phyloP scores from a whole-genome alignment of 345 rosid species.

The Salix udensis region DNA sequence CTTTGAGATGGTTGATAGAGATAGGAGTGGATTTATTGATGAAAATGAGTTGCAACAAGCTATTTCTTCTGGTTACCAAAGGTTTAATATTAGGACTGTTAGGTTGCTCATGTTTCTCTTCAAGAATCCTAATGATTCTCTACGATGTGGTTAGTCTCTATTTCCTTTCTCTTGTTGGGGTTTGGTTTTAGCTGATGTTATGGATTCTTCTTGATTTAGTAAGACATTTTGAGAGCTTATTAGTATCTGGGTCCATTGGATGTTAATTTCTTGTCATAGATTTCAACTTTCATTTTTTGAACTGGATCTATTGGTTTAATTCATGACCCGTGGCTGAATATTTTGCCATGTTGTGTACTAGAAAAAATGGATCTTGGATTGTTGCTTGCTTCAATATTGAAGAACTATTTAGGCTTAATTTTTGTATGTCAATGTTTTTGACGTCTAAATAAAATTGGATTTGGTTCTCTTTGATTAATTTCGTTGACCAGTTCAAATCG shows the following conservation, averaged over 20 bases:
- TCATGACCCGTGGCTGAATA: neutral
- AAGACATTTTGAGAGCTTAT: neutral
- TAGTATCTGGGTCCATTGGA: neutral
- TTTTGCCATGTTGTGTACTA: neutral
- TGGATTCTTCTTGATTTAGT: neutral
- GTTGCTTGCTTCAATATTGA: neutral
- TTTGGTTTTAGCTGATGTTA: neutral
- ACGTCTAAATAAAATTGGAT: neutral
- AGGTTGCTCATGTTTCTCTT: conserved; percentile 61
- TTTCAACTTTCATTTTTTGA: neutral
- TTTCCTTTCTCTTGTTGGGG: neutral
- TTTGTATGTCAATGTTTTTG: neutral
- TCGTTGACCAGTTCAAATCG: neutral
- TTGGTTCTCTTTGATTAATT: neutral
- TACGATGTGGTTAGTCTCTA: conserved; percentile 38
- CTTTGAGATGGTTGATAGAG: conserved; percentile 57
- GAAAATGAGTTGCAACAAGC: conserved; percentile 61
- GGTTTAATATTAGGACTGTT: conserved; percentile 48
- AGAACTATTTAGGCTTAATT: neutral
- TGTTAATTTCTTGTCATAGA: neutral
- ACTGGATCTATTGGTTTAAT: neutral
- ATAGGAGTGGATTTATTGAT: conserved; percentile 59
- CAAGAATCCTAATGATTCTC: conserved; percentile 49
- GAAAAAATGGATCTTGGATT: neutral
- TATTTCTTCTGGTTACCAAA: conserved; percentile 45